A percentile compares a stretch with the other conserved stretches of the same genome.
These are phyloP conservation scores for Aspergillus melleus DNA, from an alignment of 2,329 filamentous ascomycete genomes.

Conservation along the genomic window DNA sequence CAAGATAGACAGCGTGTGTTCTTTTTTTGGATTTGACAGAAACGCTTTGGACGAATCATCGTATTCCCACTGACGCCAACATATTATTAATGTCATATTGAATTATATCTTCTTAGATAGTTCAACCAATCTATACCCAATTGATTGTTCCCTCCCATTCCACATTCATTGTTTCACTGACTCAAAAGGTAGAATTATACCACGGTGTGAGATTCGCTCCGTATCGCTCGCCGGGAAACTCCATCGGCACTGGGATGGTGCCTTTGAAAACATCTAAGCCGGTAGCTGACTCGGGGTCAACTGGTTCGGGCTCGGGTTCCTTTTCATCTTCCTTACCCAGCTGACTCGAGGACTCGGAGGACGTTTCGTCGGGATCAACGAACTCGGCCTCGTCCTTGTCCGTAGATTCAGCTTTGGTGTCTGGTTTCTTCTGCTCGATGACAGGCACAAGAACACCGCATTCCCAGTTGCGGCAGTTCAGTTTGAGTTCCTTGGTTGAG, in stretches of 20 bases:
- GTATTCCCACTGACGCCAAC: background rate
- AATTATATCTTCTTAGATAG: background rate
- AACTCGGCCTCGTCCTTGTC: background rate
- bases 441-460: constrained; percentile 80
- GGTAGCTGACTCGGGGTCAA: constrained; percentile 5
- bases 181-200: constrained; percentile 19
- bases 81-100: background rate
- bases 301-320: background rate
- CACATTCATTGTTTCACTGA: background rate
- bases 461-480: constrained; percentile 92
- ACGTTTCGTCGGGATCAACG: background rate
- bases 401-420: constrained; percentile 3
- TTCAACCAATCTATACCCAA: background rate
- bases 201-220: constrained; percentile 23
- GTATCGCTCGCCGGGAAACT: constrained; percentile 33
- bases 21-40: background rate
- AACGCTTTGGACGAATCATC: background rate
- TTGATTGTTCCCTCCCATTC: background rate
- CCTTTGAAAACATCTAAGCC: constrained; percentile 34
- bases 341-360: constrained; percentile 17
- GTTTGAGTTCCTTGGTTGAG: constrained; percentile 65
- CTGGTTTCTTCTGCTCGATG: constrained; percentile 13
- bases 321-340: constrained; percentile 23
- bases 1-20: background rate
- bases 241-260: constrained; percentile 48